A percentile compares a stretch with the other conserved stretches of the same genome.
phyloP scores from a whole-genome alignment of 192 early-diverging fungal species.

The Allomyces javanicus region DNA sequence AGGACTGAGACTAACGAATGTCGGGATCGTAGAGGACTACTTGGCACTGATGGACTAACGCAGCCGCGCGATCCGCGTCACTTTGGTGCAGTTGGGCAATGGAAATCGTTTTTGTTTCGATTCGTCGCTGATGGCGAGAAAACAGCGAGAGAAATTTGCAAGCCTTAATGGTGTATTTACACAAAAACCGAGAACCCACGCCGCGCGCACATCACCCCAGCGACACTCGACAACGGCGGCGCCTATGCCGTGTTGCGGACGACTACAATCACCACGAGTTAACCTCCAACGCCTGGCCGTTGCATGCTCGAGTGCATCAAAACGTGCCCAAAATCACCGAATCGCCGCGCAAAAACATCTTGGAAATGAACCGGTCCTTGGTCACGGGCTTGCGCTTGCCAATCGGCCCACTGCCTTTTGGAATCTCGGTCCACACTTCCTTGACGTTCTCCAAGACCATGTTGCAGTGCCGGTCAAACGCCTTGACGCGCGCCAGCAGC shows the following conservation, averaged over 20 bases:
- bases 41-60: neutral
- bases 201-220: too few species aligned
- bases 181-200: too few species aligned
- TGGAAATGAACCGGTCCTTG: conserved; percentile 95
- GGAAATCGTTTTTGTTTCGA: too few species aligned
- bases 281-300: too few species aligned
- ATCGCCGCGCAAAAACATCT: conserved; percentile 95
- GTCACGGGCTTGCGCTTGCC: conserved; percentile 92
- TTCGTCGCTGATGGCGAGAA: too few species aligned
- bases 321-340: conserved; percentile 65
- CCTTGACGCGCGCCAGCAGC: conserved; percentile 90
- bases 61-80: too few species aligned
- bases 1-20: neutral
- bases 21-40: neutral
- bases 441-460: conserved; percentile 99
- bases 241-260: too few species aligned
- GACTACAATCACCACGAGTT: too few species aligned
- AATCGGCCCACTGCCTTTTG: conserved; percentile 53
- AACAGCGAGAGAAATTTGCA: too few species aligned
- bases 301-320: neutral
- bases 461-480: conserved; percentile 98
- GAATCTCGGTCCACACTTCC: conserved; percentile 97
- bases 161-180: too few species aligned
- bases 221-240: too few species aligned
- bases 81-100: too few species aligned